These are phyloP conservation scores for Grammothele lineata DNA, from an alignment of 768 basidiomycete species.

Conservation along the genomic window DNA sequence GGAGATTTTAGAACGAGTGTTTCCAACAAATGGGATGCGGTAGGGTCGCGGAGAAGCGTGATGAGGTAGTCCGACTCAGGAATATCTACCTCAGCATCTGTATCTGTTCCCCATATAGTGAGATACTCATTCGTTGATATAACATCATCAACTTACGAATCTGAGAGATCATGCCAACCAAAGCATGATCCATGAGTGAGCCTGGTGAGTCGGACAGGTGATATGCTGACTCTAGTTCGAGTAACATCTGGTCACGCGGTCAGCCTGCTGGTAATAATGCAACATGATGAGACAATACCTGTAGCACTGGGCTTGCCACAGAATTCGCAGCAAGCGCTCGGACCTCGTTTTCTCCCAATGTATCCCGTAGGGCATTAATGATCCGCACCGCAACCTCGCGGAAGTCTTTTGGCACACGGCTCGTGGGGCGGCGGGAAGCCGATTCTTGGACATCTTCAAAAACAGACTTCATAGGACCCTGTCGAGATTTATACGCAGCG, in stretches of 20 bases:
- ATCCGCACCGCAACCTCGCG: slow-evolving; percentile 35
- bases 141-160: slow-evolving; percentile 43
- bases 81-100: slow-evolving; percentile 27
- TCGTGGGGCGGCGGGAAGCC: slow-evolving; percentile 25
- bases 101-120: slow-evolving; percentile 27
- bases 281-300: too few species aligned
- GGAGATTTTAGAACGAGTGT: slow-evolving; percentile 66
- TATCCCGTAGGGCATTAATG: slow-evolving; percentile 48
- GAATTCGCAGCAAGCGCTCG: slow-evolving; percentile 72
- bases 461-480: slow-evolving; percentile 78
- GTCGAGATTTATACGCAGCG: slow-evolving; percentile 73
- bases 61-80: slow-evolving; percentile 74
- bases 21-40: slow-evolving; percentile 90
- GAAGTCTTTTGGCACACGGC: slow-evolving; percentile 37
- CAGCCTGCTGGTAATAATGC: background rate
- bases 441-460: slow-evolving; percentile 42
- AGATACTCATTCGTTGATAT: too few species aligned
- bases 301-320: slow-evolving; percentile 72
- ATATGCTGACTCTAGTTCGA: slow-evolving; percentile 78
- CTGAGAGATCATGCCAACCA: slow-evolving; percentile 68
- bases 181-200: slow-evolving; percentile 79
- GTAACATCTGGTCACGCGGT: slow-evolving; percentile 51
- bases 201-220: slow-evolving; percentile 51
- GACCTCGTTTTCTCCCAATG: slow-evolving; percentile 65
- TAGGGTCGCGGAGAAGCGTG: slow-evolving; percentile 79